These are phyloP conservation scores for Crithidia sp. DNA, from an alignment of 208 protist species.

Conservation along the genomic window DNA sequence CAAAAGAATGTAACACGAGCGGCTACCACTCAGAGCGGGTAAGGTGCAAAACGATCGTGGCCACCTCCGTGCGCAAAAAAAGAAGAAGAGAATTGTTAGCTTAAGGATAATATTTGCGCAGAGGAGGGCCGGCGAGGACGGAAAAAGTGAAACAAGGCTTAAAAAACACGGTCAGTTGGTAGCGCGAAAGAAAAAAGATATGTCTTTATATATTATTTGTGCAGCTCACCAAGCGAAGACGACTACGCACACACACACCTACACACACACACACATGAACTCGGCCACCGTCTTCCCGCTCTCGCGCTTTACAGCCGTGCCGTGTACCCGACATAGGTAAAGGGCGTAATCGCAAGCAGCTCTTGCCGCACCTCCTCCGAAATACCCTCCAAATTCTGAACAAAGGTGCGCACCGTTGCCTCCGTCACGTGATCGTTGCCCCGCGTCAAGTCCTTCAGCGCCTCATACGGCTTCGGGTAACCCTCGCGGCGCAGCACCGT, in stretches of 20 bases:
- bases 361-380: conserved; percentile 88
- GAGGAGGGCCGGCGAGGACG: background rate
- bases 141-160: background rate
- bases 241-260: background rate
- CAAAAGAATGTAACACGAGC: background rate
- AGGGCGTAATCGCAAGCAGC: conserved; percentile 84
- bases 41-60: too few species aligned
- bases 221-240: too few species aligned
- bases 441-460: conserved; percentile 93
- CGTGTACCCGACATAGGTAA: conserved; percentile 88
- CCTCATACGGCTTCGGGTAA: conserved; percentile 93
- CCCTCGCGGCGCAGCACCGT: conserved; percentile 94
- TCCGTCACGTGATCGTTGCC: conserved; percentile 80
- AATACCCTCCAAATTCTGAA: conserved; percentile 83
- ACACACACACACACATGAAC: background rate
- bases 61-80: background rate
- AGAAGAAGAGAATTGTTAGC: background rate
- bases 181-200: conserved; percentile 7
- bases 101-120: too few species aligned
- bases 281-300: background rate
- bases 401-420: conserved; percentile 78
- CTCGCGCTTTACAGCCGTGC: conserved; percentile 19
- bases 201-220: background rate
- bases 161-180: too few species aligned
- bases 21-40: too few species aligned